Evolutionary conservation across 352 stramenopile genomes (phyloP).

Genomic region (Pythium apleroticum): DNA sequence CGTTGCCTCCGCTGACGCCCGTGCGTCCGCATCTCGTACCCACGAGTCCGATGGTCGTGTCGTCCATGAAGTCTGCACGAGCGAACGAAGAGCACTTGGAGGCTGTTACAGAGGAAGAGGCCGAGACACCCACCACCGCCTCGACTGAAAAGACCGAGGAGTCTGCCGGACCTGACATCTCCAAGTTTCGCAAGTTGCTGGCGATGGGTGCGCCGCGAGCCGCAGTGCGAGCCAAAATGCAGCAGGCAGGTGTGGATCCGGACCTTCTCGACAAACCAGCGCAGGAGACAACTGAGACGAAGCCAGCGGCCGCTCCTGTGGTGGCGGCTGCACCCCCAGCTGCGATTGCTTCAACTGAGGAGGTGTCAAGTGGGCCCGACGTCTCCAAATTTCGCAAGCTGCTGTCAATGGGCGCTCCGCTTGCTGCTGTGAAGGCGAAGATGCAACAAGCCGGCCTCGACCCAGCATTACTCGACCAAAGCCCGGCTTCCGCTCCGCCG

Average conservation of each 20-base stretch:
- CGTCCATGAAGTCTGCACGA: constrained; percentile 10
- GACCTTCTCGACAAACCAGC: constrained; percentile 20
- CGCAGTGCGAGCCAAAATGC: constrained; percentile 31
- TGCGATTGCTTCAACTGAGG: constrained; percentile 9
- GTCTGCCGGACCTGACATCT: constrained; percentile 7
- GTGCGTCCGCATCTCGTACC: constrained; percentile 17
- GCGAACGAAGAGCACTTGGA: constrained; percentile 23
- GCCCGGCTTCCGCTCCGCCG: constrained; percentile 29
- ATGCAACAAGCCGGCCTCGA: constrained; percentile 69
- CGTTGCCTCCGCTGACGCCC: constrained; percentile 18
- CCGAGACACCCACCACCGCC: constrained; percentile 7
- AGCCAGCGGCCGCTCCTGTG: not conserved
- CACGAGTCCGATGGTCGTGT: constrained; percentile 4
- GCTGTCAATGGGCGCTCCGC: constrained; percentile 77
- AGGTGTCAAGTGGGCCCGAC: constrained; percentile 24
- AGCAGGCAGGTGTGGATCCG: constrained; percentile 28
- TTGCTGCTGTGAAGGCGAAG: constrained; percentile 65
- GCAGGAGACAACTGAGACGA: not conserved
- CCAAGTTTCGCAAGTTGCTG: constrained; percentile 30
- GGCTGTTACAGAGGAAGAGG: constrained; percentile 27
- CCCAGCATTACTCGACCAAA: constrained; percentile 54
- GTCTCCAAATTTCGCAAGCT: constrained; percentile 92
- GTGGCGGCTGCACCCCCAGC: not conserved
- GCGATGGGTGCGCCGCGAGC: constrained; percentile 25
- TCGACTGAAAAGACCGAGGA: not conserved